Percentiles rank a stretch among this genome's conserved stretches.
phyloP scores from a whole-genome alignment of 1,284 basidiomycete genomes.

The Rhodotorula sp. region DNA sequence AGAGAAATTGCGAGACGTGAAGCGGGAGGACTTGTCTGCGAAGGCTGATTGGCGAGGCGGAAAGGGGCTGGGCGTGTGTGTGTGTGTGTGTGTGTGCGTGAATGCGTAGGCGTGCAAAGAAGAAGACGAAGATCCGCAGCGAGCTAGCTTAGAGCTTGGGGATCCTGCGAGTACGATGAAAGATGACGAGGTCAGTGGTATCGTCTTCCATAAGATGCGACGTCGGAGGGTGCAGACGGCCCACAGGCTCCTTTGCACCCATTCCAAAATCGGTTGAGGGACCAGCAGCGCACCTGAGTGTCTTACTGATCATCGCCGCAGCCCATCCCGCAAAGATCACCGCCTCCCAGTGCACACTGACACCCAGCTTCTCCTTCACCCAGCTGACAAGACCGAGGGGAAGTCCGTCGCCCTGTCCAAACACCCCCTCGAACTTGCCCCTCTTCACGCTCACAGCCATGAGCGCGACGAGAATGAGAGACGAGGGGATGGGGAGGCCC shows the following conservation, averaged over 20 bases:
- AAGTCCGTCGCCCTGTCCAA: conserved; percentile 22
- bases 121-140: too few species aligned
- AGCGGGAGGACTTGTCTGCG: neutral
- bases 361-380: conserved; percentile 45
- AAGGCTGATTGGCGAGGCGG: too few species aligned
- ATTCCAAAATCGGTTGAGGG: neutral
- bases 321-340: conserved; percentile 77
- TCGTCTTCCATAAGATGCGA: neutral
- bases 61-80: too few species aligned
- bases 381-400: conserved; percentile 29
- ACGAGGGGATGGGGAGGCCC: conserved; percentile 93
- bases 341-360: conserved; percentile 75
- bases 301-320: conserved; percentile 93
- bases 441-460: conserved; percentile 78
- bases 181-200: neutral
- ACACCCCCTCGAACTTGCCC: conserved; percentile 66
- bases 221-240: too few species aligned
- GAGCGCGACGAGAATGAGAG: conserved; percentile 72
- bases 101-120: too few species aligned
- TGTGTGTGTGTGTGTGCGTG: too few species aligned
- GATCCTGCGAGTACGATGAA: conserved; percentile 1
- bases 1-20: neutral
- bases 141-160: conserved; percentile 18
- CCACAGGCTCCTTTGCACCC: neutral
- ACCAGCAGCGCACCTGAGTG: conserved; percentile 53